Evolutionary conservation across 2,329 filamentous ascomycete genomes (phyloP).

Genomic region (Stemphylium beticola): DNA sequence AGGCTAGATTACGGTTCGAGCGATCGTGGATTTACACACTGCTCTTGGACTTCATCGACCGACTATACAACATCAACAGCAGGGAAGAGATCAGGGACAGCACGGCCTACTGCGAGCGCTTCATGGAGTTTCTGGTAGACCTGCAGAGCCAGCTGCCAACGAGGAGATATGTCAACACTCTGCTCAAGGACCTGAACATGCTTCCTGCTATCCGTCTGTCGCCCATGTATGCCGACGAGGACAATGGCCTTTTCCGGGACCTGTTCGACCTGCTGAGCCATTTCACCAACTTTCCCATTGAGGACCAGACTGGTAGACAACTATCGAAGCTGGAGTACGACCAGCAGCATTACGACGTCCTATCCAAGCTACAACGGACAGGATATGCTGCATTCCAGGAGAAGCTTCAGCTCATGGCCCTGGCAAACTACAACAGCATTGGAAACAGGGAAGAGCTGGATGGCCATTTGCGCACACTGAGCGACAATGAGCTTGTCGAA

Average conservation of each 20-base stretch:
- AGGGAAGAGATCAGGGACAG: slow-evolving; percentile 61
- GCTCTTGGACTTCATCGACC: slow-evolving; percentile 78
- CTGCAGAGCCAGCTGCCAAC: slow-evolving; percentile 93
- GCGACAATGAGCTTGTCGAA: slow-evolving; percentile 74
- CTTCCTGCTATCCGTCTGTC: slow-evolving; percentile 79
- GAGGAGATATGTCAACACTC: slow-evolving; percentile 86
- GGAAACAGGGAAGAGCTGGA: slow-evolving; percentile 80
- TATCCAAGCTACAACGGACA: slow-evolving; percentile 80
- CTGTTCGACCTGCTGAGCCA: slow-evolving; percentile 81
- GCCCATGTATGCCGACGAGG: slow-evolving; percentile 75
- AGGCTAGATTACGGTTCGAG: slow-evolving; percentile 86
- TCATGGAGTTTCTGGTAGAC: slow-evolving; percentile 88
- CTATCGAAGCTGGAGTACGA: slow-evolving; percentile 75
- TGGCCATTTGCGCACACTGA: slow-evolving; percentile 73
- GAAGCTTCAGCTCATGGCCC: slow-evolving; percentile 86
- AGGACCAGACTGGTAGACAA: slow-evolving; percentile 86
- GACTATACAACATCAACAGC: slow-evolving; percentile 63
- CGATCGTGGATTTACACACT: slow-evolving; percentile 91
- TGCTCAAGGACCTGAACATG: slow-evolving; percentile 85
- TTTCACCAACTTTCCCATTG: slow-evolving; percentile 86
- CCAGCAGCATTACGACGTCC: slow-evolving; percentile 75
- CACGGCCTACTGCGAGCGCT: slow-evolving; percentile 86
- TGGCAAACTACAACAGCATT: slow-evolving; percentile 91
- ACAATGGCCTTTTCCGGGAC: slow-evolving; percentile 79
- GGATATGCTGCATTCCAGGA: slow-evolving; percentile 81